Base-by-base conservation (phyloP, 2,329 filamentous ascomycete species). In the Curvularia hawaiiensis region DNA sequence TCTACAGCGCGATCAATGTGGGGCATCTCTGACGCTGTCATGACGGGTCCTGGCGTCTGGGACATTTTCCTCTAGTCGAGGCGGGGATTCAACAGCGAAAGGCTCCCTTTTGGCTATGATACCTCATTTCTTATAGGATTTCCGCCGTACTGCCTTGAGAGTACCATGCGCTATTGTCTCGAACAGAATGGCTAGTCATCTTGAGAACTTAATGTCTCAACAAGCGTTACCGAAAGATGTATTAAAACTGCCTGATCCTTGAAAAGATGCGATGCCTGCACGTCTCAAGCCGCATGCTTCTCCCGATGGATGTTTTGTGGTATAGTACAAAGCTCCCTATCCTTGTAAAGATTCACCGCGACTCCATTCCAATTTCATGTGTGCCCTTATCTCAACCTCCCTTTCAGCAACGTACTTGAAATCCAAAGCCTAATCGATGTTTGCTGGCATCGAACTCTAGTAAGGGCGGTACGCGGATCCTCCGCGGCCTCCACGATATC, bases 401-500 rank as follows among this genome's bases (percentile, higher is more conserved):
- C 50, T 40, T 46, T 45, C 22, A 46, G 39, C 7, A 39, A 28
- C 26, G 11, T 26, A 28, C 33, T 43, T 31, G n/a, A 44, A 48
- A 51, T 26, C 26, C 30, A 44, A 39, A 45, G 14, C 28, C 16
- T 4, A 49, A 62, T 50, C 49, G 14, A 51, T 35, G 53, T 56
- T 49, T 39, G 18, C 22, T 52, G n/a, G 31, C 14, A 16, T 41
- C 22, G 2, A 22, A 43, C 7, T n/a, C 30, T 63, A 65, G 59
- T 65, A 65, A 14, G 63, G 63, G 41, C 63, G 63, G 47, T 66
- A 60, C 51, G 61, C 44, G 41, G 58, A 52, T 22, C 73, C 74
- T 50, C 75, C 67, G 51, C 67, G 59, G 47, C 60, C 55, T 24
- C 61, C 62, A 14, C 75, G 72, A 56, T 76, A 77, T 43, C 76